Percentiles rank a stretch among this genome's conserved stretches.
Conservation (phyloP, 2,329 filamentous ascomycete genomes). For the Drechmeria coniospora region DNA sequence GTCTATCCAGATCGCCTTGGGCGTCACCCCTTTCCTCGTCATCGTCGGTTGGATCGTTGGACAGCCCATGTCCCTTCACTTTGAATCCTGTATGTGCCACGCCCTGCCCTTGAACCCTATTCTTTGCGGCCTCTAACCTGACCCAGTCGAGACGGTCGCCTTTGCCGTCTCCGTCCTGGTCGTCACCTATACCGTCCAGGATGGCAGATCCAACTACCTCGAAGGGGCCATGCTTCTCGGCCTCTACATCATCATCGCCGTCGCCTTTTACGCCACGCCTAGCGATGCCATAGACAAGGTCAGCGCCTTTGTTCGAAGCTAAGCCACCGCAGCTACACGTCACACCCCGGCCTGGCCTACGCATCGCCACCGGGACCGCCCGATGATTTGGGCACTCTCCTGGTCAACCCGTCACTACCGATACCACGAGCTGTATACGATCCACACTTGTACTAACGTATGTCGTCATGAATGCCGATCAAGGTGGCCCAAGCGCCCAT, state of each 20-base stretch:
- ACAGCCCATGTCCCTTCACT: slow-evolving; percentile 61
- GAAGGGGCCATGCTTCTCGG: slow-evolving; percentile 55
- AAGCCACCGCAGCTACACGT: no score
- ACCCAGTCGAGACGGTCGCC: slow-evolving; percentile 53
- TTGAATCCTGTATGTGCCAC: slow-evolving; percentile 40
- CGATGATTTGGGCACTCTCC: no score
- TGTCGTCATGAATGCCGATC: no score
- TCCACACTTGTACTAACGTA: no score
- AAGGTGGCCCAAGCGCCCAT: no score
- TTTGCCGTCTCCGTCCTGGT: slow-evolving; percentile 64
- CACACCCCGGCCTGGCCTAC: no score
- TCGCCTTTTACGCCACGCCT: slow-evolving; percentile 44
- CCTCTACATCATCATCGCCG: slow-evolving; percentile 43
- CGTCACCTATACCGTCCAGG: slow-evolving; percentile 62
- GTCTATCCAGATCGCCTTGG: slow-evolving; percentile 68
- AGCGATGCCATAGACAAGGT: slow-evolving; percentile 27
- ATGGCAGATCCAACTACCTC: slow-evolving; percentile 73
- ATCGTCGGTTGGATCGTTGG: slow-evolving; percentile 66
- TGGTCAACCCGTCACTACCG: no score
- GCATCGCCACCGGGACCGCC: no score
- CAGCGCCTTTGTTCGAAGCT: background rate
- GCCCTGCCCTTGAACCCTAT: background rate
- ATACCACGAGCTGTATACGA: no score
- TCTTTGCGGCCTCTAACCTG: background rate
- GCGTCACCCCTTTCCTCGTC: slow-evolving; percentile 67